These are phyloP conservation scores for Lagenidium sp. DNA, from an alignment of 352 stramenopile species.

Conservation along the genomic window DNA sequence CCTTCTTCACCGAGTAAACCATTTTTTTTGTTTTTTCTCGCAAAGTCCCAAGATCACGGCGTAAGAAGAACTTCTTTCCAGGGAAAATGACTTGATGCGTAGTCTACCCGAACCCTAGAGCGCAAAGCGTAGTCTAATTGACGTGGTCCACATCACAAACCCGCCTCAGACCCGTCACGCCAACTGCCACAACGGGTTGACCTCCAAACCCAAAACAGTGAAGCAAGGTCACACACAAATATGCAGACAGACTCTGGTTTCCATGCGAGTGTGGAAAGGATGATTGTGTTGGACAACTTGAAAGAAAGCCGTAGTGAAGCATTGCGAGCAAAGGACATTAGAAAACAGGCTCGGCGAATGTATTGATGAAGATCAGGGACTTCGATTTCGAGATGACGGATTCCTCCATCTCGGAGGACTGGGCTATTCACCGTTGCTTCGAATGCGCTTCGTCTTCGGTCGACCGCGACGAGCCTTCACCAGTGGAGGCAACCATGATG, in stretches of 20 bases:
- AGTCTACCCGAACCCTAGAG: neutral
- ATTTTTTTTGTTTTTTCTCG: too few species aligned
- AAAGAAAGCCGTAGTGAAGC: neutral
- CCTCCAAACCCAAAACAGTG: neutral
- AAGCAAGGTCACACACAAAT: neutral
- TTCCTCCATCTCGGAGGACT: too few species aligned
- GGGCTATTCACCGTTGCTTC: neutral
- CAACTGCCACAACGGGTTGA: neutral
- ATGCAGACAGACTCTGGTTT: too few species aligned
- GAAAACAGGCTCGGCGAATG: too few species aligned
- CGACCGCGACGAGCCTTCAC: neutral
- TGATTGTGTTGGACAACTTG: too few species aligned
- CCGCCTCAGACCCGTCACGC: neutral
- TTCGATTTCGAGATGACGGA: too few species aligned
- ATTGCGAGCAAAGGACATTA: too few species aligned
- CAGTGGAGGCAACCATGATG: neutral
- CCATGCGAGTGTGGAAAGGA: too few species aligned
- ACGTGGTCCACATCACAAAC: neutral
- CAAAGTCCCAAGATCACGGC: too few species aligned
- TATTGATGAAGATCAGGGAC: too few species aligned
- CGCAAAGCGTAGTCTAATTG: neutral
- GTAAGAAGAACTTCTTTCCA: too few species aligned
- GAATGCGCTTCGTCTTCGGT: neutral
- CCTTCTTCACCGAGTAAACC: too few species aligned
- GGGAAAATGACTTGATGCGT: neutral